Base-by-base conservation (phyloP, 2,329 filamentous ascomycete species). In the Exophiala dermatitidis region DNA sequence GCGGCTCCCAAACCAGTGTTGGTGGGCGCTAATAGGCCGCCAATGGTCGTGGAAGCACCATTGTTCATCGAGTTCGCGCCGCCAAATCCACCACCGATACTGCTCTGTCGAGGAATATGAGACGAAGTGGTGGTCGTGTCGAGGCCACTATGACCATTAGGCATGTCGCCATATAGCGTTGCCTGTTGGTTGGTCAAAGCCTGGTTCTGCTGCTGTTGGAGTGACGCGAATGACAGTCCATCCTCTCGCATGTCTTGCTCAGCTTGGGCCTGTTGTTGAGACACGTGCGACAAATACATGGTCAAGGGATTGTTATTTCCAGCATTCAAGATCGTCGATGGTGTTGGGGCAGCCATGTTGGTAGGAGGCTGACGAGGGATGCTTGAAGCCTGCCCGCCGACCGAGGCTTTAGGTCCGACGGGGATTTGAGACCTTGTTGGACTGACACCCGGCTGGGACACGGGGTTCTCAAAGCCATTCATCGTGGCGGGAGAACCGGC, bases 211-310 rank as follows among this genome's bases (percentile, higher is more conserved):
- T 88, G 84, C 32, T 85, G 78, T 56, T 78, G 77, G 19, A 76
- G 62, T 41, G 69, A 64, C 8, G 68, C 67, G 50, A 73, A 66
- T 29, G 68, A 63, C 60, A 75, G 68, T 46, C 64, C 69, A 46
- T 76, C 61, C 3, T 62, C 61, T 3, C 69, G 70, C 47, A 71
- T 71, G 47, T 77, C 81, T 57, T 89, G 86, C 61, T 90, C 86
- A 46, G 82, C 79, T 60, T 88, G 85, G 10, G 81, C 79, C 65
- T 65, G 61, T 62, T 71, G 74, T 53, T 68, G 72, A 51, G 69
- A 74, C 63, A 91, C 81, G 66, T 94, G 89, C 70, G 84, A 91
- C 54, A 96, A 79, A 68, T 96, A 97, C 82, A 96, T 83, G 28
- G 90, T 95, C 68, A 97, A 71, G 0, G 91, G 91, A 69, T 96